Conservation (phyloP, 352 stramenopile species). For the Globisporangium echinulatum region DNA sequence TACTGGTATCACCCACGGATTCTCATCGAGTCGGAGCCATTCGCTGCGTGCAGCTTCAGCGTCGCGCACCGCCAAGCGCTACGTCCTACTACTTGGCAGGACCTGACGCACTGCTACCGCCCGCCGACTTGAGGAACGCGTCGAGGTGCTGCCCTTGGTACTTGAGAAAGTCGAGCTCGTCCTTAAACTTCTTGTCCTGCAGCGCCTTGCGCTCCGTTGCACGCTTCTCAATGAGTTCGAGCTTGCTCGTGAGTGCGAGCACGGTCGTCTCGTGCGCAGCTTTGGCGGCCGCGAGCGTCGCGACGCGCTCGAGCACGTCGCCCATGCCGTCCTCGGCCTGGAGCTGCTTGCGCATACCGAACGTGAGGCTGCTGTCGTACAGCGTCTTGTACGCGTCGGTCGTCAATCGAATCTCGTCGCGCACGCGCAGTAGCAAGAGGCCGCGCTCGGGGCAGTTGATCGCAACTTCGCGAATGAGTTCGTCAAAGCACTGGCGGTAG, state of each 20-base stretch:
- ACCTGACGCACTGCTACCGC: conserved; percentile 23
- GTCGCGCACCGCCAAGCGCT: no score
- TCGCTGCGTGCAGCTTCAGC: no score
- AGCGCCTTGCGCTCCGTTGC: conserved; percentile 80
- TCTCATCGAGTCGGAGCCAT: no score
- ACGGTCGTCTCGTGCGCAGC: conserved; percentile 77
- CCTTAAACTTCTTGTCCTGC: conserved; percentile 92
- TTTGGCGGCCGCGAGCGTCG: conserved; percentile 47
- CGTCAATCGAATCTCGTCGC: conserved; percentile 91
- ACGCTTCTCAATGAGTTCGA: conserved; percentile 92
- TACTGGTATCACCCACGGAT: no score
- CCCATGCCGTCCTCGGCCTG: conserved; percentile 91
- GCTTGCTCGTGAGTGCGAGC: conserved; percentile 85
- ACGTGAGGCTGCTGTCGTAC: conserved; percentile 91
- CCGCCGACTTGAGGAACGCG: conserved; percentile 89
- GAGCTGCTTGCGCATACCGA: conserved; percentile 92
- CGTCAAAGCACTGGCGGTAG: conserved; percentile 90
- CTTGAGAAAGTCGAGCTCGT: conserved; percentile 93
- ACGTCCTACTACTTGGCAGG: not conserved
- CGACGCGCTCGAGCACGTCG: conserved; percentile 68
- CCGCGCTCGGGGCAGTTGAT: conserved; percentile 90
- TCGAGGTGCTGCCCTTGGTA: conserved; percentile 95
- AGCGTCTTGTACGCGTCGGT: conserved; percentile 95
- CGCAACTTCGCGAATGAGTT: conserved; percentile 91
- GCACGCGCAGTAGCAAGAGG: conserved; percentile 86